Percentiles rank a stretch among this genome's conserved stretches.
Conservation (phyloP, 306 rosid genomes). For the Cucurbita argyrosperma region DNA sequence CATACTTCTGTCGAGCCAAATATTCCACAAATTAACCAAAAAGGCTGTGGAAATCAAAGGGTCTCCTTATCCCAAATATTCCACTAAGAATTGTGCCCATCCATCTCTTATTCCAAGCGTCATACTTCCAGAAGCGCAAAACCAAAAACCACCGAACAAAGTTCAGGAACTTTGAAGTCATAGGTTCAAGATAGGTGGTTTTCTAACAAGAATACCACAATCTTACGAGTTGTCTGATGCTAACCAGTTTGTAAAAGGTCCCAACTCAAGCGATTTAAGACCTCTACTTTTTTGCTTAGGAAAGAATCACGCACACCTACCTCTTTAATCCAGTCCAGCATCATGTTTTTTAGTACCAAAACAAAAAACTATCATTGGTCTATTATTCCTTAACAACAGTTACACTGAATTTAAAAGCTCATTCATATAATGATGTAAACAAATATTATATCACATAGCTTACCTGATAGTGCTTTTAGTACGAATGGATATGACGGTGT, state of each 20-base stretch:
- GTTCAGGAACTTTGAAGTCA: not conserved
- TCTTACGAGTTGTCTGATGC: not conserved
- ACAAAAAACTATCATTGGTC: not conserved
- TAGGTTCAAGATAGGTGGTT: not conserved
- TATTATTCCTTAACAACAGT: not conserved
- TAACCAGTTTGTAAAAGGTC: not conserved
- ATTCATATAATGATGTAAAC: not conserved
- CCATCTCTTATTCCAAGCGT: not conserved
- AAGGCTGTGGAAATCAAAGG: not conserved
- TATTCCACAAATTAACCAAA: not conserved
- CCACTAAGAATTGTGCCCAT: not conserved
- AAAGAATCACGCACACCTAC: not conserved
- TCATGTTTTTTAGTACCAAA: not conserved
- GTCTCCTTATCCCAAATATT: not conserved
- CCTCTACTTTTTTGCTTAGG: not conserved
- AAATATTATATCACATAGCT: not conserved
- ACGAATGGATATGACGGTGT: constrained; percentile 76
- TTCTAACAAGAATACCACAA: not conserved
- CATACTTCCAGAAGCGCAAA: not conserved
- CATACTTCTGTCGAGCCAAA: not conserved
- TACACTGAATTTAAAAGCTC: not conserved
- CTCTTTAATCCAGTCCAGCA: not conserved
- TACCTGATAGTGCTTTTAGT: constrained; percentile 71
- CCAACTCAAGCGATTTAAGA: not conserved
- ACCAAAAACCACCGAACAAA: not conserved